Evolutionary conservation across 179 eudicot species (phyloP).

Genomic region (Sideroxylon spinosum): DNA sequence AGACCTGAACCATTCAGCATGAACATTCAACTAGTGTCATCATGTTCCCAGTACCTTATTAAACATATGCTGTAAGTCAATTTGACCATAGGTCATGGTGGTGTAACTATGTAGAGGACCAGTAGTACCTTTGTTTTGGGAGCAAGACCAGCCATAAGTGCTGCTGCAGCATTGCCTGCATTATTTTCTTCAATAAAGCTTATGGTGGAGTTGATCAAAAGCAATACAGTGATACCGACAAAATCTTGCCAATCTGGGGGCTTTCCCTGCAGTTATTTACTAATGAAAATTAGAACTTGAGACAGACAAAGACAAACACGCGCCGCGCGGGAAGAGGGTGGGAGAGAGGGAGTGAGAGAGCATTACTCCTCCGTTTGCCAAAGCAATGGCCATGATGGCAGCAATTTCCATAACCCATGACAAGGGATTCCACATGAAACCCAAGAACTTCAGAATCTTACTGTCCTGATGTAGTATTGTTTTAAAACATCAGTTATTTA

Average conservation of each 20-base stretch:
- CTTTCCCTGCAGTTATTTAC: constrained; percentile 40
- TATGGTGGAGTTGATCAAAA: constrained; percentile 69
- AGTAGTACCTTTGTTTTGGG: constrained; percentile 63
- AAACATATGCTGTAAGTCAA: neutral
- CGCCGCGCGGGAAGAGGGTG: neutral
- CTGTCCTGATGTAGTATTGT: constrained; percentile 43
- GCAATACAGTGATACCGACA: constrained; percentile 52
- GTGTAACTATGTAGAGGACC: neutral
- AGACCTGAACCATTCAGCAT: constrained; percentile 31
- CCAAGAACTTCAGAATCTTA: constrained; percentile 59
- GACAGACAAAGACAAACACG: too few relatives aligned
- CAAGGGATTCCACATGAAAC: constrained; percentile 90
- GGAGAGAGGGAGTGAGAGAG: neutral
- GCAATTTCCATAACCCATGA: constrained; percentile 89
- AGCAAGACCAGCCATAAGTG: constrained; percentile 89
- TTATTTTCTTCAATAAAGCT: constrained; percentile 79
- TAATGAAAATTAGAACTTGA: neutral
- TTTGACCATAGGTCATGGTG: neutral
- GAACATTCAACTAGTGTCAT: neutral
- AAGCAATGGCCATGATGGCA: constrained; percentile 69
- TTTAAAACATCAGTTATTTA: constrained; percentile 11
- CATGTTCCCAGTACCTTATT: neutral
- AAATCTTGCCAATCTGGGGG: constrained; percentile 86
- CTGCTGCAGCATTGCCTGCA: constrained; percentile 84
- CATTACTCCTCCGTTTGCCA: constrained; percentile 71